Conservation (phyloP, 768 basidiomycete genomes). For the Podaxis pistillaris region DNA sequence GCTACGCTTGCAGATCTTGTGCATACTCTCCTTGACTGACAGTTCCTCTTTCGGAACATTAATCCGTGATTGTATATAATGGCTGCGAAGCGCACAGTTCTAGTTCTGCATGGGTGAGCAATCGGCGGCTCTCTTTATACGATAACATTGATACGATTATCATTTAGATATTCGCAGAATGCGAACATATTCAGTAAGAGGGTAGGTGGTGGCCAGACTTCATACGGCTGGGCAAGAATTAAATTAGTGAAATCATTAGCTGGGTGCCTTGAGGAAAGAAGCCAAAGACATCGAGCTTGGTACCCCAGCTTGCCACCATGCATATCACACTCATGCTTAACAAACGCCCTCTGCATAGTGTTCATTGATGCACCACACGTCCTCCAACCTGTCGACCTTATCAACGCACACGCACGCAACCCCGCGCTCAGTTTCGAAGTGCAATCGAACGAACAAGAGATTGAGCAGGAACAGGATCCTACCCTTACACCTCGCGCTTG, state of each 20-base stretch:
- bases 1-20: background rate
- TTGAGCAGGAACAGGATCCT: conserved; percentile 40
- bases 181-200: conserved; percentile 69
- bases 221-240: background rate
- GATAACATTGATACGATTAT: background rate
- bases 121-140: background rate
- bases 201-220: conserved; percentile 34
- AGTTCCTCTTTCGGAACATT: background rate
- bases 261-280: conserved; percentile 72
- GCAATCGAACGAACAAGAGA: conserved; percentile 36
- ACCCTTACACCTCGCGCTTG: conserved; percentile 61
- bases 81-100: conserved; percentile 28
- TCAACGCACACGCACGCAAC: conserved; percentile 16
- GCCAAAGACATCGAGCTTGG: conserved; percentile 67
- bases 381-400: conserved; percentile 63
- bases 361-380: conserved; percentile 73
- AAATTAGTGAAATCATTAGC: conserved; percentile 32
- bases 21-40: background rate
- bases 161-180: conserved; percentile 67
- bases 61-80: conserved; percentile 13
- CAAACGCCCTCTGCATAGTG: conserved; percentile 40
- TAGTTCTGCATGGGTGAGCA: conserved; percentile 43
- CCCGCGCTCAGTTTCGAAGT: conserved; percentile 25
- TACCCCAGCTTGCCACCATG: conserved; percentile 22
- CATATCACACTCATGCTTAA: background rate